A percentile compares a stretch with the other conserved stretches of the same genome.
phyloP scores from a whole-genome alignment of 306 rosid genomes.

The Acacia acuminata region DNA sequence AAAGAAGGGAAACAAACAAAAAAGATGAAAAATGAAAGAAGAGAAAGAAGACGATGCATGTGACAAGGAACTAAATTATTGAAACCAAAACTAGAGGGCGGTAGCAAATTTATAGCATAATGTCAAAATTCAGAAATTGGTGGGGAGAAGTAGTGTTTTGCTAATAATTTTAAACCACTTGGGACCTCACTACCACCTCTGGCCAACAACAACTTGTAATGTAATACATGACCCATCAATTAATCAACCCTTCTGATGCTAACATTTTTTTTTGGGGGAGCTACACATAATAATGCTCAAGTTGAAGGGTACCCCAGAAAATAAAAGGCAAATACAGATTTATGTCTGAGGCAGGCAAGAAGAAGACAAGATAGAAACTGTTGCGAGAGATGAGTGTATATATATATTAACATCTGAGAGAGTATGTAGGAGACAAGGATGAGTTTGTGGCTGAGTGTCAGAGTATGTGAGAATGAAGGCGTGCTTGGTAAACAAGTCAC shows the following conservation, averaged over 20 bases:
- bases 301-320: background rate
- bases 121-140: slow-evolving; percentile 58
- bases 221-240: background rate
- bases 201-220: slow-evolving; percentile 40
- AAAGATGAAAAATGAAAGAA: background rate
- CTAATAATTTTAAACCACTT: slow-evolving; percentile 26
- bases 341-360: background rate
- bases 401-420: too few relatives aligned
- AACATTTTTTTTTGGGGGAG: background rate
- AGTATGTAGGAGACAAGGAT: background rate
- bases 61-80: slow-evolving; percentile 67
- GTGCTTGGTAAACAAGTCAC: slow-evolving; percentile 25
- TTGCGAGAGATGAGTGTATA: background rate
- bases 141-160: slow-evolving; percentile 32
- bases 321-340: background rate
- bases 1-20: background rate
- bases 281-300: background rate
- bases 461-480: slow-evolving; percentile 27
- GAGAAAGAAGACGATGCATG: slow-evolving; percentile 47
- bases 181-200: slow-evolving; percentile 44
- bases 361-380: background rate
- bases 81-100: slow-evolving; percentile 23
- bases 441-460: slow-evolving; percentile 25
- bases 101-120: slow-evolving; percentile 39
- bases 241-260: background rate